Evolutionary conservation across 2,329 filamentous ascomycete genomes (phyloP), one percentile per base, ranked within the genome.

Genomic region (Lachnellula hyalina): DNA sequence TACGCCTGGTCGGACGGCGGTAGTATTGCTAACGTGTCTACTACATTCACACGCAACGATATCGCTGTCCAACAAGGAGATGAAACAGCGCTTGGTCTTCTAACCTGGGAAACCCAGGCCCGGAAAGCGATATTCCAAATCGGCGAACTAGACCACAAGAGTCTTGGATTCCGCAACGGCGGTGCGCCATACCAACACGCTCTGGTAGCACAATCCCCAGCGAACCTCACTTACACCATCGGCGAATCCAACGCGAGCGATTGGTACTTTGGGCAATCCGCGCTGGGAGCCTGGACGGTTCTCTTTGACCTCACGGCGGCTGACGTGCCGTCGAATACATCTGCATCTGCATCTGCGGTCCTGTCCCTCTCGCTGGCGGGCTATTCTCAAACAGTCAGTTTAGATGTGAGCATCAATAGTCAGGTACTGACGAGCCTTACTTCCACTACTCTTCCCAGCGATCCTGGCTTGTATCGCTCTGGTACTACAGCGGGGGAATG

Each of bases 1-100:
- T 75, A 78, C 52, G 77, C 77, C 1, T 80, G 77, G 76, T 73
- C 74, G 1, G 75, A 76, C 55, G 76, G 76, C 53, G 74, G 73
- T 25, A 61, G 57, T 7, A 66, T 78, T 14, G 67, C 65, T 6
- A 72, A 78, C 47, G 75, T 80, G 1, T 73, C 73, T 14, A 78
- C 76, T 0, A 71, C 71, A 21, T 71, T 76, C 55, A 63, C 73
- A 0, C 61, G 68, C 14, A 75, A 75, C 53, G 71, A 74, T 48
- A 65, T 79, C 17, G 65, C 62, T 1, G 69, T 79, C 14, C 52
- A 61, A 2, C 59, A 69, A 1, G 66, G 65, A 3, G 65, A 71
- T 35, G 65, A 65, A 3, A 72, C 69, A 0, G 67, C 72, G 6
- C 67, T 78, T 1, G 71, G 72, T 2, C 65, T 63, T 1, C 58